phyloP scores from a whole-genome alignment of 2,329 filamentous ascomycete species.

The Aspergillus thermomutatus region DNA sequence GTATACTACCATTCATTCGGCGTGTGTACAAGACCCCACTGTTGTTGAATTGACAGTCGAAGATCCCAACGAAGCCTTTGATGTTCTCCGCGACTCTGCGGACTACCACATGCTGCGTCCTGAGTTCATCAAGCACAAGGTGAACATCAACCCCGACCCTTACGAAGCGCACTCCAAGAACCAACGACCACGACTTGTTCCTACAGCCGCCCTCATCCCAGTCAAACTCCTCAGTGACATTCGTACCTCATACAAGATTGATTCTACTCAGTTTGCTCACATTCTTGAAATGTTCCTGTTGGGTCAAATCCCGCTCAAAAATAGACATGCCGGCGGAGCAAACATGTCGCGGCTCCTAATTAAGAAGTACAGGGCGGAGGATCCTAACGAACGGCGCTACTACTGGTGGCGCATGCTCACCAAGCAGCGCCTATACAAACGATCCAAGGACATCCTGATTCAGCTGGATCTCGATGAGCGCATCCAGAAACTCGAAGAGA shows the following conservation, averaged over 20 bases:
- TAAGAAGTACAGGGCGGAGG: constrained; percentile 44
- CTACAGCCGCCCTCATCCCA: constrained; percentile 55
- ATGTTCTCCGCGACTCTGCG: constrained; percentile 61
- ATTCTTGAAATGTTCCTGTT: constrained; percentile 62
- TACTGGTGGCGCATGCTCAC: constrained; percentile 64
- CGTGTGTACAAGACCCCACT: constrained; percentile 63
- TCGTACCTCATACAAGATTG: constrained; percentile 55
- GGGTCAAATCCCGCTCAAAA: constrained; percentile 49
- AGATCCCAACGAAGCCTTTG: constrained; percentile 75
- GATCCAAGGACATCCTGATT: constrained; percentile 57
- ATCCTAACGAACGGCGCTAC: constrained; percentile 57
- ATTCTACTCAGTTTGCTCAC: constrained; percentile 59
- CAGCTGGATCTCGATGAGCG: constrained; percentile 57
- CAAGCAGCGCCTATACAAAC: constrained; percentile 61
- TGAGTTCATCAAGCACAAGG: constrained; percentile 46
- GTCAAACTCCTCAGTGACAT: constrained; percentile 48
- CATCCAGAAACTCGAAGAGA: constrained; percentile 58
- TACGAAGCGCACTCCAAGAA: constrained; percentile 32
- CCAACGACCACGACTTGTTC: constrained; percentile 38
- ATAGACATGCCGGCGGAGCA: constrained; percentile 48
- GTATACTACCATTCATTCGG: constrained; percentile 73
- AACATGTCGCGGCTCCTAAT: constrained; percentile 51
- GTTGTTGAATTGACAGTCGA: constrained; percentile 87
- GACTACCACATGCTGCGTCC: constrained; percentile 57
- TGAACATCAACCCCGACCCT: constrained; percentile 48